Evolutionary conservation across 2,329 filamentous ascomycete genomes (phyloP).

Genomic region (Dactylellina leptospora): DNA sequence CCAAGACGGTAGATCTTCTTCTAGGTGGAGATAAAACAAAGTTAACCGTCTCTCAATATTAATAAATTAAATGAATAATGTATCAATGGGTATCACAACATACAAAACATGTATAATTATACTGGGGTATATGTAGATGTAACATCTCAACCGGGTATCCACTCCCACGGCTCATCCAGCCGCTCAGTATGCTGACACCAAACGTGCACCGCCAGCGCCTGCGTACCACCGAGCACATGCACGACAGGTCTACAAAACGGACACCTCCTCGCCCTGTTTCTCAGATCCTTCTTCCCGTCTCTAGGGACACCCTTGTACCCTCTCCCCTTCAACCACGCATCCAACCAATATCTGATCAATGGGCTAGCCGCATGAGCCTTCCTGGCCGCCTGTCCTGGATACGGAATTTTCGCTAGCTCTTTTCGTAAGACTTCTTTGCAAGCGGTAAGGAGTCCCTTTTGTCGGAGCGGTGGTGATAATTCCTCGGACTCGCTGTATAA

Average conservation of each 20-base stretch:
- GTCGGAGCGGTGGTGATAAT: neutral
- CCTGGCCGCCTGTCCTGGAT: constrained; percentile 6
- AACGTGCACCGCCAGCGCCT: constrained; percentile 23
- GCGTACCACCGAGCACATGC: neutral
- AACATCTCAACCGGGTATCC: constrained; percentile 8
- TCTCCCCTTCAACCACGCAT: constrained; percentile 25
- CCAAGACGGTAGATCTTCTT: constrained; percentile 4
- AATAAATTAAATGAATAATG: neutral
- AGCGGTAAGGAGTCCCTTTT: neutral
- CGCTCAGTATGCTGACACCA: constrained; percentile 29
- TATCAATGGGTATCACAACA: no score
- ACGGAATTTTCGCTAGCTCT: constrained; percentile 27
- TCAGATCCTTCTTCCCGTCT: constrained; percentile 11
- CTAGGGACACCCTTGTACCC: constrained; percentile 16
- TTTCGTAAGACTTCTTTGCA: neutral
- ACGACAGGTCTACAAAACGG: constrained; percentile 15
- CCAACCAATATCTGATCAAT: constrained; percentile 37
- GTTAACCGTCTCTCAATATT: neutral
- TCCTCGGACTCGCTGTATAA: constrained; percentile 22
- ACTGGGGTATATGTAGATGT: neutral
- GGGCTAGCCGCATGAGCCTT: neutral
- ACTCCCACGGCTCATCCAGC: constrained; percentile 31
- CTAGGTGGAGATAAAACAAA: neutral
- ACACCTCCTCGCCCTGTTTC: constrained; percentile 27
- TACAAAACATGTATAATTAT: neutral